A percentile compares a stretch with the other conserved stretches of the same genome.
These are phyloP conservation scores for Aureobasidium musti DNA, from an alignment of 2,329 filamentous ascomycete genomes.

Conservation along the genomic window DNA sequence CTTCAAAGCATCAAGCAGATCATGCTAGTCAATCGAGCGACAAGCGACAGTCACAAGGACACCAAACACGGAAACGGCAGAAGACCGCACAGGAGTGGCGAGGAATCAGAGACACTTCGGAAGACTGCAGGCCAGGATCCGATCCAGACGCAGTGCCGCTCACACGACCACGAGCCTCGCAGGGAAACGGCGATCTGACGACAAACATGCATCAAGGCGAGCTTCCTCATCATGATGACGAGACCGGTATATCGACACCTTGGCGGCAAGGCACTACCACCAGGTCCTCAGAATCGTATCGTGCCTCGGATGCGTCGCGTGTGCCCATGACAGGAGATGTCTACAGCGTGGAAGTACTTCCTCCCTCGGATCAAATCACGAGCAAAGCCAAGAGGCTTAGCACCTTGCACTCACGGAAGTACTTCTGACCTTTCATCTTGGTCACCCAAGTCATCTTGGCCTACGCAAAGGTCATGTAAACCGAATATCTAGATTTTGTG, in stretches of 20 bases:
- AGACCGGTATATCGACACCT: too few species aligned
- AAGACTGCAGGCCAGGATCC: too few species aligned
- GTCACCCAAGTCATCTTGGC: not conserved
- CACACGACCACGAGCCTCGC: not conserved
- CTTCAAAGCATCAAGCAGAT: not conserved
- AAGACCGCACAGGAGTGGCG: not conserved
- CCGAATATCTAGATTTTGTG: not conserved
- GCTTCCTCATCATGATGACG: not conserved
- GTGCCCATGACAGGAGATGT: too few species aligned
- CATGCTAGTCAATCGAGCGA: not conserved
- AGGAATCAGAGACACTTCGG: too few species aligned
- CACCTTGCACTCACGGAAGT: not conserved
- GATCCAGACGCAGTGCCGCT: not conserved
- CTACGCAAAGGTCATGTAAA: not conserved
- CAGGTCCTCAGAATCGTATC: not conserved
- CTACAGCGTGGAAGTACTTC: too few species aligned
- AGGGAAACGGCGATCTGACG: not conserved
- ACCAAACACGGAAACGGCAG: not conserved
- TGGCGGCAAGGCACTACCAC: not conserved
- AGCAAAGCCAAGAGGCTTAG: conserved; percentile 10
- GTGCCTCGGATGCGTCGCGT: not conserved
- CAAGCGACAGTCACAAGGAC: not conserved
- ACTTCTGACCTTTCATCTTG: not conserved
- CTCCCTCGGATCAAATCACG: not conserved
- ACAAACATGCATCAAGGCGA: not conserved